These are phyloP conservation scores for Gloeopeniophorella convolvens DNA, from an alignment of 768 basidiomycete species.

Conservation along the genomic window DNA sequence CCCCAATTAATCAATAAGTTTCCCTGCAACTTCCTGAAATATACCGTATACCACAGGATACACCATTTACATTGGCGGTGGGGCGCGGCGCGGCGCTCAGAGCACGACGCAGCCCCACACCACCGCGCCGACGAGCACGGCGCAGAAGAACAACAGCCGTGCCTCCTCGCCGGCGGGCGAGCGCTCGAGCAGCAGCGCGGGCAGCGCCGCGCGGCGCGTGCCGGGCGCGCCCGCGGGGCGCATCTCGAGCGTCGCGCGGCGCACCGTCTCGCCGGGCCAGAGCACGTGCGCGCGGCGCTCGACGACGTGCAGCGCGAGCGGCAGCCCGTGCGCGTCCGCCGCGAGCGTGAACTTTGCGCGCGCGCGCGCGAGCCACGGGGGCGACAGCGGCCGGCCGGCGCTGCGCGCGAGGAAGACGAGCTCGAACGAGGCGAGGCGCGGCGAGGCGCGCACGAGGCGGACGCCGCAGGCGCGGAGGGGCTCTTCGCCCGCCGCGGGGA, in stretches of 20 bases:
- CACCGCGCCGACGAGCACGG: conserved; percentile 4
- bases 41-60: too few species aligned
- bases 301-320: conserved; percentile 13
- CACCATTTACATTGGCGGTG: too few species aligned
- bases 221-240: conserved; percentile 15
- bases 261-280: not conserved
- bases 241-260: conserved; percentile 7
- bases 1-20: too few species aligned
- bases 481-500: conserved; percentile 61
- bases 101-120: conserved; percentile 11
- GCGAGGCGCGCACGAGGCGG: conserved; percentile 58
- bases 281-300: conserved; percentile 3
- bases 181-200: conserved; percentile 9
- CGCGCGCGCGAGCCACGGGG: not conserved
- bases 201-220: conserved; percentile 8
- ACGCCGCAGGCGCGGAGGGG: conserved; percentile 51
- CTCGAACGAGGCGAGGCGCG: conserved; percentile 56
- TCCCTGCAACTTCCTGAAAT: too few species aligned
- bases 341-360: conserved; percentile 16
- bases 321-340: conserved; percentile 16
- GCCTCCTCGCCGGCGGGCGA: conserved; percentile 20
- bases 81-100: too few species aligned
- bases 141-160: conserved; percentile 12
- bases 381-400: conserved; percentile 31
- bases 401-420: conserved; percentile 54